Evolutionary conservation across 805 yeast genomes (phyloP).

Genomic region (Lachancea meyersii): DNA sequence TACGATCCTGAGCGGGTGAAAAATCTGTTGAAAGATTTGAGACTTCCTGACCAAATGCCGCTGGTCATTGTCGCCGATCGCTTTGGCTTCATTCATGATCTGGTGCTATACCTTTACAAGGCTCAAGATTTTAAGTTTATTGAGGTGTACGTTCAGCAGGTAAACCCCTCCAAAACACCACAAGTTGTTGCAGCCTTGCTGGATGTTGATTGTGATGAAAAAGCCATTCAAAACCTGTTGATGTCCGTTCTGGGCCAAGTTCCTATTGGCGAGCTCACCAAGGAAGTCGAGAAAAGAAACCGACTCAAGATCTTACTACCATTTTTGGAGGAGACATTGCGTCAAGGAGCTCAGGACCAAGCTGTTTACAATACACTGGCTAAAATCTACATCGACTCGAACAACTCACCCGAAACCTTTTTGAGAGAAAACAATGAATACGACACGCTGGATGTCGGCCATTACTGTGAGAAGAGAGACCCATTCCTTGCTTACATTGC

Average conservation of each 20-base stretch:
- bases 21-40: conserved; percentile 91
- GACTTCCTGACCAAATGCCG: conserved; percentile 91
- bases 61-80: conserved; percentile 95
- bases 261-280: conserved; percentile 82
- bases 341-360: conserved; percentile 78
- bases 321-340: conserved; percentile 81
- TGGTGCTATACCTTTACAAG: conserved; percentile 88
- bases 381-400: conserved; percentile 94
- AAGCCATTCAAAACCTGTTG: conserved; percentile 71
- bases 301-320: conserved; percentile 87
- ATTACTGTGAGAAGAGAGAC: conserved; percentile 97
- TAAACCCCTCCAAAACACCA: conserved; percentile 91
- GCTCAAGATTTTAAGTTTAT: conserved; percentile 93
- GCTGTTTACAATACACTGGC: conserved; percentile 94
- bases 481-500: conserved; percentile 97
- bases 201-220: conserved; percentile 96
- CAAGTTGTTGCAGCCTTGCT: conserved; percentile 93
- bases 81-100: conserved; percentile 83
- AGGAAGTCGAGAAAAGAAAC: conserved; percentile 94
- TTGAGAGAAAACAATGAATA: conserved; percentile 83
- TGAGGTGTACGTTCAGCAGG: conserved; percentile 97
- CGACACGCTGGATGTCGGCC: conserved; percentile 94
- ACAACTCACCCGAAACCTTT: conserved; percentile 96
- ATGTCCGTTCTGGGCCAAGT: conserved; percentile 89
- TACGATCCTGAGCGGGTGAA: conserved; percentile 97